phyloP scores from a whole-genome alignment of 352 stramenopile genomes.

The Globisporangium acanthophoron region DNA sequence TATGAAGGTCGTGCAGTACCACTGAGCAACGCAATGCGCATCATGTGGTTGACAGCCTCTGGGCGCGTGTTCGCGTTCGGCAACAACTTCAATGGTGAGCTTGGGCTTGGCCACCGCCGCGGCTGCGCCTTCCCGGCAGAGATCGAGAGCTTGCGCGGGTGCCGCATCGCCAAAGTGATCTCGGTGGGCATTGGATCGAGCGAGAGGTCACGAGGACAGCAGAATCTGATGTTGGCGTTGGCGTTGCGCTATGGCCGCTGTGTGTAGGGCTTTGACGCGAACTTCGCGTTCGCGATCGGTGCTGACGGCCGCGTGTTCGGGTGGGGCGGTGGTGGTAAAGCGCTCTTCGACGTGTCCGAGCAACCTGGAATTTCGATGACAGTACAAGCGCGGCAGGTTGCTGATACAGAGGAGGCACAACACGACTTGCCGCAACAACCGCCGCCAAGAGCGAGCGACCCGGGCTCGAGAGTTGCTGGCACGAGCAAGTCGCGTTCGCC shows the following conservation, averaged over 20 bases:
- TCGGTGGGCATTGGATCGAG: conserved; percentile 21
- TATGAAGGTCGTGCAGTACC: not conserved
- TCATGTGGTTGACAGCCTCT: conserved; percentile 18
- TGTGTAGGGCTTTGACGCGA: conserved; percentile 51
- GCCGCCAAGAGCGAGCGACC: not conserved
- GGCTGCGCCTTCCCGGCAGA: conserved; percentile 36
- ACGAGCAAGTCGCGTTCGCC: not conserved
- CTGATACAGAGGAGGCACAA: not conserved
- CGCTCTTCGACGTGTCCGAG: conserved; percentile 25
- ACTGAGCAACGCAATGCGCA: not conserved
- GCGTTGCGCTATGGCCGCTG: not conserved
- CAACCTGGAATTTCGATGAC: not conserved
- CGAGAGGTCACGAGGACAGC: not conserved
- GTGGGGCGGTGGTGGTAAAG: conserved; percentile 78
- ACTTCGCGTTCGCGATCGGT: conserved; percentile 77
- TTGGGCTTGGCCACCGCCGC: conserved; percentile 49
- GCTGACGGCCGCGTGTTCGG: conserved; percentile 78
- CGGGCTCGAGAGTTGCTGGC: not conserved
- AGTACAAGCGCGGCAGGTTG: not conserved
- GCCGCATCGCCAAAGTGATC: conserved; percentile 36
- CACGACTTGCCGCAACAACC: not conserved
- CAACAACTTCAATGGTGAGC: conserved; percentile 56
- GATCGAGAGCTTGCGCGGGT: conserved; percentile 46
- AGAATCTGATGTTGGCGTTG: not conserved
- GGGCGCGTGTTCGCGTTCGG: conserved; percentile 66